Evolutionary conservation across 805 yeast genomes (phyloP), one percentile per base, ranked within the genome.

Genomic region (Pichia pseudocactophila): DNA sequence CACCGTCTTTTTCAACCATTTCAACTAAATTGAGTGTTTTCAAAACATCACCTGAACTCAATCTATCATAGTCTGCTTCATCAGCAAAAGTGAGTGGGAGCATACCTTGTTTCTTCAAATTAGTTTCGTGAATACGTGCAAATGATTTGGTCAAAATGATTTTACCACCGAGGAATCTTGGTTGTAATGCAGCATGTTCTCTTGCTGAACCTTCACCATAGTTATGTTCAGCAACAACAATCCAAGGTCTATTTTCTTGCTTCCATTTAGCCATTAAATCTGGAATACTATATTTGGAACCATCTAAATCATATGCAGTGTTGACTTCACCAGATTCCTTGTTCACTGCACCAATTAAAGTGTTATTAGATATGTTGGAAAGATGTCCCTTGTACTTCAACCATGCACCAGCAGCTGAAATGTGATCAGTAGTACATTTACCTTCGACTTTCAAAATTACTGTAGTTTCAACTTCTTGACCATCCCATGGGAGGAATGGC

Each of bases 121-220:
- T 90, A 30, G 98, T 90, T 70, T 90, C 98, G 66, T 90, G 98
- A 57, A 90, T 90, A 73, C 98, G 82, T 30, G 98, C 98, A 68
- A 90, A 90, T 9, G 97, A 89, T 66, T 89, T 90, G 54, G 86
- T 95, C 48, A 90, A 69, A 49, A 90, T 82, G 50, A 88, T 76
- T 45, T 80, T 67, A 49, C 98, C 97, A 47, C 97, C 97, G 36
- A 92, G 73, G 70, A 85, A 92, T 65, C 94, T 76, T 43, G 97
- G 98, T 28, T 92, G 86, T 52, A 92, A 71, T 13, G 97, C 97
- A 36, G 98, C 98, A 58, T 90, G 98, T 64, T 90, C 98, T 75
- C 98, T 84, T 27, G 98, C 97, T 39, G 97, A 89, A 56, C 98
- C 98, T 70, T 90, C 98, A 67, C 98, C 98, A 59, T 90, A 92